Evolutionary conservation across 345 rosid species (phyloP).

Genomic region (Syzygium jambos): DNA sequence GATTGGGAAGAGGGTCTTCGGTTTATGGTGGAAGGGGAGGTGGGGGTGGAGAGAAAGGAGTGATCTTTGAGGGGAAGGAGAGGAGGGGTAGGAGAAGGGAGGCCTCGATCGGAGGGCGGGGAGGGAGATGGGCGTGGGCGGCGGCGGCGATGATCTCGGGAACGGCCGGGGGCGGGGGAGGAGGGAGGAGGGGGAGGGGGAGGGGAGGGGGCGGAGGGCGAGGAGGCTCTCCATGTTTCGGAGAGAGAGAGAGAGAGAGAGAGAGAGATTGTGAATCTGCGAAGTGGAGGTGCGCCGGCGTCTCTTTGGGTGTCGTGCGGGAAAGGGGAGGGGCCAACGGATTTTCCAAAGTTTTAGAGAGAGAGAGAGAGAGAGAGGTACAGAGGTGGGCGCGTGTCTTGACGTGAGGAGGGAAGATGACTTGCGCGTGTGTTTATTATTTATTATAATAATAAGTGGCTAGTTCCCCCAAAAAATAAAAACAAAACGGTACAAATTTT

Average conservation of each 20-base stretch:
- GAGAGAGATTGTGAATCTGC: not conserved
- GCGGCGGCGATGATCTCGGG: constrained; percentile 31
- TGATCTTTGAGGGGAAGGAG: constrained; percentile 6
- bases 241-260: not conserved
- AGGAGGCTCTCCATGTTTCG: constrained; percentile 50
- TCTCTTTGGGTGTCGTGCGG: not conserved
- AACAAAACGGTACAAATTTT: too few species aligned
- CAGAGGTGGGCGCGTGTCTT: not conserved
- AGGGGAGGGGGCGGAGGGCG: constrained; percentile 44
- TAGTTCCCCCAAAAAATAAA: too few species aligned
- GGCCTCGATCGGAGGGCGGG: constrained; percentile 3
- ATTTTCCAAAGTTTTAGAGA: not conserved
- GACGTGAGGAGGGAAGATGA: not conserved
- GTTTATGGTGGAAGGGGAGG: constrained; percentile 8
- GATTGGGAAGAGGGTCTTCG: constrained; percentile 10
- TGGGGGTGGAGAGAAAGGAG: constrained; percentile 16
- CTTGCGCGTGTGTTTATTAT: not conserved
- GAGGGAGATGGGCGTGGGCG: constrained; percentile 17
- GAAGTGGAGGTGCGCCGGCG: not conserved
- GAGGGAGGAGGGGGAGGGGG: constrained; percentile 19
- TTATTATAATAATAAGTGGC: not conserved
- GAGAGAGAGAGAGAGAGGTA: not conserved
- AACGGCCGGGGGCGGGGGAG: constrained; percentile 30
- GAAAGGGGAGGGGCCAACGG: not conserved
- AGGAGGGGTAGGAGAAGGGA: constrained; percentile 2